phyloP scores from a whole-genome alignment of 352 stramenopile species.

The Phytophthora tubulina region DNA sequence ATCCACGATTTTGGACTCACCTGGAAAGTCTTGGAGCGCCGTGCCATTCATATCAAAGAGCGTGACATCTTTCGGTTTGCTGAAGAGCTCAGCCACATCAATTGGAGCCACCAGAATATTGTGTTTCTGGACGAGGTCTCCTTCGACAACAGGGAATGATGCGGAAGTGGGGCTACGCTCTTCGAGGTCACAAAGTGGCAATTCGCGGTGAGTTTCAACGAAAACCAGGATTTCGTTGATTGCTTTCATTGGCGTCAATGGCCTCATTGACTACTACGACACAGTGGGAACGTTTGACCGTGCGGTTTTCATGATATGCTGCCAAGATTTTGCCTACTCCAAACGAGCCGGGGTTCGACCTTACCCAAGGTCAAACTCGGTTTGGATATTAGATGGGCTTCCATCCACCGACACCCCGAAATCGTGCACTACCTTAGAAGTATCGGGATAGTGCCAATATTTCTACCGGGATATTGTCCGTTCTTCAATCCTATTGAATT shows the following conservation, averaged over 20 bases:
- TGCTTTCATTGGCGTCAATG: slow-evolving; percentile 31
- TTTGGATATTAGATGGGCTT: slow-evolving; percentile 45
- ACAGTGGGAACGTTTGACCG: slow-evolving; percentile 44
- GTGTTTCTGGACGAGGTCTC: slow-evolving; percentile 47
- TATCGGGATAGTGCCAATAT: slow-evolving; percentile 35
- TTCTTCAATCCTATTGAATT: slow-evolving; percentile 51
- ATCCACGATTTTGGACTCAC: no score
- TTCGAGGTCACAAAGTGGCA: slow-evolving; percentile 32
- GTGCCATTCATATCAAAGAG: no score
- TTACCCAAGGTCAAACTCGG: slow-evolving; percentile 38
- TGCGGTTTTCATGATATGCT: slow-evolving; percentile 34
- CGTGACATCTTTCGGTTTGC: not conserved
- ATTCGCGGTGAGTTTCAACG: slow-evolving; percentile 40
- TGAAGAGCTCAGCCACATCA: slow-evolving; percentile 30
- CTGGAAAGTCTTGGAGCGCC: no score
- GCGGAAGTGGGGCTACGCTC: slow-evolving; percentile 32
- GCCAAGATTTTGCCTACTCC: slow-evolving; percentile 34
- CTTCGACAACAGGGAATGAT: slow-evolving; percentile 50
- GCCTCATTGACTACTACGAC: slow-evolving; percentile 38
- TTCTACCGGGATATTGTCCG: slow-evolving; percentile 40
- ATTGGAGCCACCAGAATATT: slow-evolving; percentile 26
- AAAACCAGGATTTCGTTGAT: slow-evolving; percentile 37
- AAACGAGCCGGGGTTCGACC: slow-evolving; percentile 10
- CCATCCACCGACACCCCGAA: slow-evolving; percentile 38
- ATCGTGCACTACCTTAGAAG: slow-evolving; percentile 47